phyloP scores from a whole-genome alignment of 208 protist species.

The Strigomonas galati region DNA sequence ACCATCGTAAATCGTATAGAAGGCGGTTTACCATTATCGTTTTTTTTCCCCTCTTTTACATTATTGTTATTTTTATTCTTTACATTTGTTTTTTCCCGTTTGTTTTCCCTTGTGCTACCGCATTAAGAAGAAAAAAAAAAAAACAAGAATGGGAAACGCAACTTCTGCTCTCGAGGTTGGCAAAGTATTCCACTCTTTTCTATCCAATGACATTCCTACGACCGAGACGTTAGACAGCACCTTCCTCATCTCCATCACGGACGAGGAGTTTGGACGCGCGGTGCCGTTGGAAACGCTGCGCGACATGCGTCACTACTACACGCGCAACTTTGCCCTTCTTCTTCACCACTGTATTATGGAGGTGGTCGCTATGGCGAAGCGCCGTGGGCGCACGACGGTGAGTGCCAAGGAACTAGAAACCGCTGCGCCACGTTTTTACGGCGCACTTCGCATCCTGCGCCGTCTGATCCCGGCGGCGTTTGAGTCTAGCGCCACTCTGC shows the following conservation, averaged over 20 bases:
- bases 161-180: slow-evolving; percentile 56
- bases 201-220: slow-evolving; percentile 22
- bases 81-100: slow-evolving; percentile 6
- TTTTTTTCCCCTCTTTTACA: slow-evolving; percentile 11
- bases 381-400: background rate
- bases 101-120: background rate
- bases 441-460: slow-evolving; percentile 56
- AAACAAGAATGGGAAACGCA: slow-evolving; percentile 57
- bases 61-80: slow-evolving; percentile 16
- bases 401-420: slow-evolving; percentile 4
- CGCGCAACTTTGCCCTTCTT: slow-evolving; percentile 70
- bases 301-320: slow-evolving; percentile 74
- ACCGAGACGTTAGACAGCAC: slow-evolving; percentile 18
- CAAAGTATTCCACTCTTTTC: slow-evolving; percentile 33
- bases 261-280: slow-evolving; percentile 35
- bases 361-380: slow-evolving; percentile 36
- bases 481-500: slow-evolving; percentile 43
- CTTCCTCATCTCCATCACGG: slow-evolving; percentile 25
- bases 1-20: background rate
- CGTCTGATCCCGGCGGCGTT: slow-evolving; percentile 66
- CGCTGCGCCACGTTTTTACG: slow-evolving; percentile 37
- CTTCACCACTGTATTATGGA: slow-evolving; percentile 67
- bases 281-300: slow-evolving; percentile 55
- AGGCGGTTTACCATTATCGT: background rate
- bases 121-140: slow-evolving; percentile 4